Base-by-base conservation (phyloP, 2,329 filamentous ascomycete genomes). In the Sporothrix curviconia region DNA sequence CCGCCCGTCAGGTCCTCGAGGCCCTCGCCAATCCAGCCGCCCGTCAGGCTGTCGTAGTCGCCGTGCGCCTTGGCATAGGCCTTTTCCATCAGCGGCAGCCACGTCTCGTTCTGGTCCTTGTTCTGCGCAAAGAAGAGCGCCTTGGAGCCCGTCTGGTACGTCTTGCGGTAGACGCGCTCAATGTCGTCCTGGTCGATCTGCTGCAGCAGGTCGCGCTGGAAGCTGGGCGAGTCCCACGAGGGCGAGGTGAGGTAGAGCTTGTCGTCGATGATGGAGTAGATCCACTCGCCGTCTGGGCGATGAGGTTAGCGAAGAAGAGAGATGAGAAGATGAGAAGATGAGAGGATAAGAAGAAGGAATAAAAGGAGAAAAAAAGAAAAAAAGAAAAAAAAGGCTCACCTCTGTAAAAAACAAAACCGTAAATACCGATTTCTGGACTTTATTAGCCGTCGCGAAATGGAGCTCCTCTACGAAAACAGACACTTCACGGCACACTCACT, bases 221-320 rank as follows among this genome's bases (percentile, higher is more conserved):
- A 80, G 52, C 87, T 85, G 1, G 84, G 86, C 34, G 89, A 88
- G 63, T 95, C 89, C 74, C 90, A 95, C 66, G 88, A 86, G 4
- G 89, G 87, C 1, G 88, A 89, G 59, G 86, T 89, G 17, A 95
- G 80, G 68, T 89, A 95, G 3, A 96, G 78, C 71, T 95, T 95
- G 70, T 96, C 91, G 67, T 96, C 91, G 59, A 96, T 84, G 61
- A 96, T 92, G 58, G 89, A 91, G 64, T 91, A 90, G 57, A 92
- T 88, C 91, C 90, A 96, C 71, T 94, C 89, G 55, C 90, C 90
- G 66, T 95, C 90, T 71, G 53, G 1, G 24, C 47, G 6, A 51
- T 30, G 15, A 28, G 17, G 58, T 63, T 53, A 60, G 60, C 11
- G 14, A 17, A 3, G 11, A 9, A 19, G 30, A 36, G 19, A 22